Conservation (phyloP, 2,329 filamentous ascomycete genomes). For the Epichloe gansuensis region DNA sequence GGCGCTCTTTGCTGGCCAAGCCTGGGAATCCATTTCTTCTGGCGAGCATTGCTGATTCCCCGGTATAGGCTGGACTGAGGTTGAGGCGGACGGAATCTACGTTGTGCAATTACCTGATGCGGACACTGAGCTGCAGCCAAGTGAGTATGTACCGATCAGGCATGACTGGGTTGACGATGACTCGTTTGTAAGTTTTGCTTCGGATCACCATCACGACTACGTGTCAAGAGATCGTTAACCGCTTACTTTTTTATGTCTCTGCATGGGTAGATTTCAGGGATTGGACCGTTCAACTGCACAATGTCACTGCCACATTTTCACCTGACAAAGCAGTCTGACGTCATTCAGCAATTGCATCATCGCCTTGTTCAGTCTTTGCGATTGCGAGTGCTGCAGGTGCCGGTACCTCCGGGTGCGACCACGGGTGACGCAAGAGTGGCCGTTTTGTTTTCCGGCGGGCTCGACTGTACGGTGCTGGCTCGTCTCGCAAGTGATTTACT, state of each 20-base stretch:
- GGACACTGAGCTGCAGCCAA: slow-evolving; percentile 1
- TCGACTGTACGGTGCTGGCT: slow-evolving; percentile 85
- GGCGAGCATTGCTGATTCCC: slow-evolving; percentile 55
- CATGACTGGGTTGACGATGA: slow-evolving; percentile 22
- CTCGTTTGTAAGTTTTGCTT: slow-evolving; percentile 31
- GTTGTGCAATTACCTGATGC: slow-evolving; percentile 40
- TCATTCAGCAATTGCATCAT: slow-evolving; percentile 40
- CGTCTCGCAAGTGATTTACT: slow-evolving; percentile 68
- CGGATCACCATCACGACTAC: neutral
- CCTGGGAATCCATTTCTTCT: slow-evolving; percentile 42
- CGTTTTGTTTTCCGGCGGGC: slow-evolving; percentile 82
- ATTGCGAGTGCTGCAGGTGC: slow-evolving; percentile 54
- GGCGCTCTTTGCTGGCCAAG: slow-evolving; percentile 64
- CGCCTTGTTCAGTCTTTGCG: slow-evolving; percentile 50
- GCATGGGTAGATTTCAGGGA: slow-evolving; percentile 36
- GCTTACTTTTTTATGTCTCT: slow-evolving; percentile 23
- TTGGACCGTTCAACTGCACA: slow-evolving; percentile 39
- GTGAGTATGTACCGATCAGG: slow-evolving; percentile 10
- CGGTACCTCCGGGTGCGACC: slow-evolving; percentile 34
- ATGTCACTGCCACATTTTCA: slow-evolving; percentile 23
- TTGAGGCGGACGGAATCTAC: slow-evolving; percentile 76
- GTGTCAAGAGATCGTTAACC: neutral
- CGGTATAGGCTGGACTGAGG: slow-evolving; percentile 55
- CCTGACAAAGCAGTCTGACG: slow-evolving; percentile 25
- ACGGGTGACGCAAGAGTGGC: slow-evolving; percentile 46